A percentile compares a stretch with the other conserved stretches of the same genome.
Conservation (phyloP, 257 asterid species). For the Solanum habrochaites region DNA sequence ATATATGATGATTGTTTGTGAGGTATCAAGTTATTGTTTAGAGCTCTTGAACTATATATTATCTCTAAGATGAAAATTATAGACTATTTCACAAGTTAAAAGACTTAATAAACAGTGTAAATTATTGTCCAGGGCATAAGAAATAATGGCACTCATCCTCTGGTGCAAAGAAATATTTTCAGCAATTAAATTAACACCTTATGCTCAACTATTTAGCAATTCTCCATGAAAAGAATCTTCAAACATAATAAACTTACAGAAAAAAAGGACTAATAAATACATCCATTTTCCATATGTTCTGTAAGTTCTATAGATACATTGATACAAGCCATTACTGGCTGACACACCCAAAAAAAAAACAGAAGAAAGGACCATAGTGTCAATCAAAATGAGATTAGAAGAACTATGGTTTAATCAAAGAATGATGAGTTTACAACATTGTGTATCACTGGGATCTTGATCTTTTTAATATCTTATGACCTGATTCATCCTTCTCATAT, state of each 20-base stretch:
- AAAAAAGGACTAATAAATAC: not conserved
- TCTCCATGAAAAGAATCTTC: not conserved
- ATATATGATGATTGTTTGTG: too few species aligned
- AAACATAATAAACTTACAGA: not conserved
- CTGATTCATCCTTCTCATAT: constrained; percentile 58
- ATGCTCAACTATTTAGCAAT: not conserved
- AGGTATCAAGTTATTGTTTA: too few species aligned
- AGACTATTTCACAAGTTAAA: not conserved
- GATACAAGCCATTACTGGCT: not conserved
- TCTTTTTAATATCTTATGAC: constrained; percentile 37
- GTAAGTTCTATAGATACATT: not conserved
- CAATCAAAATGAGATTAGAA: not conserved
- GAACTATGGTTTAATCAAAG: not conserved
- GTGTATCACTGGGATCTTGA: constrained; percentile 4
- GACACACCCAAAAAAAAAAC: not conserved
- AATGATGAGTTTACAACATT: not conserved
- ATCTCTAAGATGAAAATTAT: not conserved
- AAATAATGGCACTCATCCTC: not conserved
- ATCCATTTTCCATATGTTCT: not conserved
- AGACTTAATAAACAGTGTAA: not conserved
- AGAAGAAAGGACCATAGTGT: not conserved
- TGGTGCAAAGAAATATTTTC: not conserved
- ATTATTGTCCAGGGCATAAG: not conserved
- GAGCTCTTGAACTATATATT: too few species aligned
- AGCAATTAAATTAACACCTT: not conserved